Conservation (phyloP, 2,329 filamentous ascomycete genomes). For the Hymenoscyphus infarciens region DNA sequence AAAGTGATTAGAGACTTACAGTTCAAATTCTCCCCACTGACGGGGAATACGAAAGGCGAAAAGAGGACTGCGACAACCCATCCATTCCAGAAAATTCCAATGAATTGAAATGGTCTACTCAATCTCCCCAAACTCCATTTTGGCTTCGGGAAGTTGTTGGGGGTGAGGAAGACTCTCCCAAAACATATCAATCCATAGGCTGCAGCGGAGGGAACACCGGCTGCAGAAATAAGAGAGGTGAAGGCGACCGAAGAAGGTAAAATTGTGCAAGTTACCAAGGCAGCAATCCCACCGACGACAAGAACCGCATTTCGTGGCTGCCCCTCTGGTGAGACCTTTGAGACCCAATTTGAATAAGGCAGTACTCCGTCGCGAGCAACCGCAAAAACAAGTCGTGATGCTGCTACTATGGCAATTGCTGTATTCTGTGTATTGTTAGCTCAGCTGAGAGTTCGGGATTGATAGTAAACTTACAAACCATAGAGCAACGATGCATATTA, state of each 20-base stretch:
- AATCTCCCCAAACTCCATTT: slow-evolving; percentile 44
- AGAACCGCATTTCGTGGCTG: slow-evolving; percentile 58
- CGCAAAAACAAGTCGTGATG: slow-evolving; percentile 58
- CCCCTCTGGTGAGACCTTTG: slow-evolving; percentile 47
- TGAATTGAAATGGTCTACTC: slow-evolving; percentile 46
- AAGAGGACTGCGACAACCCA: slow-evolving; percentile 48
- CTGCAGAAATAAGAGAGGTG: slow-evolving; percentile 51
- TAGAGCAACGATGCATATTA: slow-evolving; percentile 49
- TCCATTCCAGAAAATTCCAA: slow-evolving; percentile 47
- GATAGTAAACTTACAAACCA: slow-evolving; percentile 38
- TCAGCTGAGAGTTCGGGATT: no score
- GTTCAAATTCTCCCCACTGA: slow-evolving; percentile 42
- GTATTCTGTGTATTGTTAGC: slow-evolving; percentile 43
- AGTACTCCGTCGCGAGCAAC: slow-evolving; percentile 58
- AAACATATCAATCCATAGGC: slow-evolving; percentile 51
- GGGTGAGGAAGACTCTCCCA: slow-evolving; percentile 45
- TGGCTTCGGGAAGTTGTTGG: slow-evolving; percentile 45
- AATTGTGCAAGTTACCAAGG: slow-evolving; percentile 56
- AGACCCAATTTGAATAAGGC: slow-evolving; percentile 56
- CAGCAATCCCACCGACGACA: slow-evolving; percentile 52
- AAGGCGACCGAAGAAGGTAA: slow-evolving; percentile 52
- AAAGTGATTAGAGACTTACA: slow-evolving; percentile 35
- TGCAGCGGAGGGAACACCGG: slow-evolving; percentile 49
- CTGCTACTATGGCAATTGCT: slow-evolving; percentile 55
- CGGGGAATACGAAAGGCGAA: slow-evolving; percentile 45